These are phyloP conservation scores for Phytophthora sp. DNA, from an alignment of 352 stramenopile species.

Conservation along the genomic window DNA sequence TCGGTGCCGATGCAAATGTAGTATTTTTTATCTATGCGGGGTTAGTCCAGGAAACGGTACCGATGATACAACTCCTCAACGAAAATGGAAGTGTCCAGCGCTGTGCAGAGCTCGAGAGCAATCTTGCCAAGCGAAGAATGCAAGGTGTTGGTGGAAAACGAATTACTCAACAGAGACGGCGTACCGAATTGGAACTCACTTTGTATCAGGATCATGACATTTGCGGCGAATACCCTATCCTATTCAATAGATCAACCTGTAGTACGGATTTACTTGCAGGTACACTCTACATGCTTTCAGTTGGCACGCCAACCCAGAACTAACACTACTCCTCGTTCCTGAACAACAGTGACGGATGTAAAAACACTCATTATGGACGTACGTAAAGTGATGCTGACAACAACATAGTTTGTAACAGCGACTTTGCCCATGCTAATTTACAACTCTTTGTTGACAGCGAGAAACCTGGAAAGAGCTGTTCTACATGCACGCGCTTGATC, in stretches of 20 bases:
- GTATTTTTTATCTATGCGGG: constrained; percentile 86
- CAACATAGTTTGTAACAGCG: too few species aligned
- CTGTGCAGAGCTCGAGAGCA: constrained; percentile 36
- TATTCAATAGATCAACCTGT: constrained; percentile 65
- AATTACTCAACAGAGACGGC: constrained; percentile 43
- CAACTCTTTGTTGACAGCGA: constrained; percentile 44
- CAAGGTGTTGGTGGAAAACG: constrained; percentile 37
- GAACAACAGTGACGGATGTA: constrained; percentile 65
- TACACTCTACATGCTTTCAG: too few species aligned
- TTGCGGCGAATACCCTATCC: constrained; percentile 69
- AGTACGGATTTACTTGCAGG: constrained; percentile 71
- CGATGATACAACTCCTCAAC: constrained; percentile 71
- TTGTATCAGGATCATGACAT: constrained; percentile 86
- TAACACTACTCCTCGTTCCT: neutral
- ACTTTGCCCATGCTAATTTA: neutral
- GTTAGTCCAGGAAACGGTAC: constrained; percentile 76
- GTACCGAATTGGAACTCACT: constrained; percentile 72
- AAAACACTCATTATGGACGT: constrained; percentile 85
- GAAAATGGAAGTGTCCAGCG: constrained; percentile 62
- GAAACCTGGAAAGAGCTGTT: constrained; percentile 85
- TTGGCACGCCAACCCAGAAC: neutral
- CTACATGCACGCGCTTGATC: constrained; percentile 73
- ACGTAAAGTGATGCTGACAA: constrained; percentile 14
- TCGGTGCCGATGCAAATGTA: constrained; percentile 70
- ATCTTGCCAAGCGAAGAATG: constrained; percentile 33